phyloP scores from a whole-genome alignment of 139 green algal genomes.

The Haematococcus lacustris region DNA sequence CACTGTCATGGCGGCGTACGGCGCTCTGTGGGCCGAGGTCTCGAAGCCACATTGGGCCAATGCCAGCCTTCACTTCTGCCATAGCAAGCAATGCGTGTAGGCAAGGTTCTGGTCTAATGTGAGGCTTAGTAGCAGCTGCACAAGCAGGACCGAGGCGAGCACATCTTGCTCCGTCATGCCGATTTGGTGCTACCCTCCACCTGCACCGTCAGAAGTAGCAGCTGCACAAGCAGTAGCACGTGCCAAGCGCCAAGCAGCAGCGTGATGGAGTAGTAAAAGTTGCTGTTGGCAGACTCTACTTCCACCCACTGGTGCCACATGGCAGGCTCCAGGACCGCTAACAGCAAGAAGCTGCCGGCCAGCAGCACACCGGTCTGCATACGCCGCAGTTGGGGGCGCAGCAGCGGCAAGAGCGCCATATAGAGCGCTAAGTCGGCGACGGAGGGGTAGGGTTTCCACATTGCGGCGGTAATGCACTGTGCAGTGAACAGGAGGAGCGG shows the following conservation, averaged over 20 bases:
- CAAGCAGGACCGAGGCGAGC: no score
- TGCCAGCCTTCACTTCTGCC: no score
- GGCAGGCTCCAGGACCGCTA: slow-evolving; percentile 44
- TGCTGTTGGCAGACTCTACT: slow-evolving; percentile 60
- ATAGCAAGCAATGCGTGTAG: no score
- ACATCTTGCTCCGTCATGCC: no score
- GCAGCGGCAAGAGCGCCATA: slow-evolving; percentile 36
- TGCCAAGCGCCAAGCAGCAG: slow-evolving; percentile 55
- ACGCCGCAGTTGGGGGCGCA: slow-evolving; percentile 21
- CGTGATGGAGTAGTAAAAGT: slow-evolving; percentile 79
- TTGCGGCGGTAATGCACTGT: slow-evolving; percentile 13
- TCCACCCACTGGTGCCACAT: slow-evolving; percentile 70
- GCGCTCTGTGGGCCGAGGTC: no score
- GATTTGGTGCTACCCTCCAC: slow-evolving; percentile 1
- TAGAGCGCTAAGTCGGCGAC: slow-evolving; percentile 48
- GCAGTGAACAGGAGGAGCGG: slow-evolving; percentile 35
- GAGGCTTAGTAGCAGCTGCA: no score
- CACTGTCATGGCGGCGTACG: no score
- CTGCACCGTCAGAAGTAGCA: slow-evolving; percentile 10
- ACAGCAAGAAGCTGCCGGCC: slow-evolving; percentile 38
- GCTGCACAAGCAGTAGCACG: slow-evolving; percentile 16
- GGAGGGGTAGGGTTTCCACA: slow-evolving; percentile 59
- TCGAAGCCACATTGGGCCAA: no score
- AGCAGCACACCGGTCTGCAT: slow-evolving; percentile 38
- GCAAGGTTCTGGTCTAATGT: no score